Evolutionary conservation across 257 asterid genomes (phyloP).

Genomic region (Cinchona pubescens): DNA sequence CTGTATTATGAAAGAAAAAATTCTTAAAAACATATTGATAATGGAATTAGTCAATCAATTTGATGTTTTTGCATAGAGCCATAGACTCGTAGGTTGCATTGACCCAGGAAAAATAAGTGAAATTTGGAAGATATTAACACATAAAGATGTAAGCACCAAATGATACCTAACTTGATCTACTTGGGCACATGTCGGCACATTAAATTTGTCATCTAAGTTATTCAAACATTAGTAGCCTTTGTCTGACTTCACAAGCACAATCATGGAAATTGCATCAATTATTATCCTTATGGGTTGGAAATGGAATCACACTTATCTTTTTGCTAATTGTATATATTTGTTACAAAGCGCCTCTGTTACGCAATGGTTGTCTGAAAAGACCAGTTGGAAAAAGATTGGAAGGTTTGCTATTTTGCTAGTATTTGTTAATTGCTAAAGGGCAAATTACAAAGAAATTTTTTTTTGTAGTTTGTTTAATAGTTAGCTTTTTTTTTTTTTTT

Average conservation of each 20-base stretch:
- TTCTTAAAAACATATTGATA: too few relatives aligned
- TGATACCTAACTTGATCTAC: not conserved
- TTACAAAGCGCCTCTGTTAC: slow-evolving; percentile 14
- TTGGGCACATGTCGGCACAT: slow-evolving; percentile 4
- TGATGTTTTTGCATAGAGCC: not conserved
- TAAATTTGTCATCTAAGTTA: not conserved
- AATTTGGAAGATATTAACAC: not conserved
- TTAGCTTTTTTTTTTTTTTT: too few relatives aligned
- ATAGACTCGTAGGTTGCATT: not conserved
- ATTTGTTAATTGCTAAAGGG: slow-evolving; percentile 2
- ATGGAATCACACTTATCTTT: slow-evolving; percentile 13
- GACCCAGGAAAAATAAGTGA: not conserved
- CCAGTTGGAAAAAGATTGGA: slow-evolving; percentile 20
- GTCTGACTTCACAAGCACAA: slow-evolving; percentile 13
- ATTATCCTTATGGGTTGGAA: not conserved
- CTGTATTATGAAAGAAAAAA: too few relatives aligned
- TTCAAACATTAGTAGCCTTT: slow-evolving; percentile 1
- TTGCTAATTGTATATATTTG: not conserved
- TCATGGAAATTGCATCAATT: slow-evolving; percentile 1
- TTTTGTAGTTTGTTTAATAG: too few relatives aligned
- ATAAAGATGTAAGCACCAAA: not conserved
- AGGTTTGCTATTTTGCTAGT: too few relatives aligned
- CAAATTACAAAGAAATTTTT: too few relatives aligned
- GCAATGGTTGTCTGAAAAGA: slow-evolving; percentile 17
- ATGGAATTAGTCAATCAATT: not conserved